Base-by-base conservation (phyloP, 148 eudicot genomes). In the Linanthus parryae region DNA sequence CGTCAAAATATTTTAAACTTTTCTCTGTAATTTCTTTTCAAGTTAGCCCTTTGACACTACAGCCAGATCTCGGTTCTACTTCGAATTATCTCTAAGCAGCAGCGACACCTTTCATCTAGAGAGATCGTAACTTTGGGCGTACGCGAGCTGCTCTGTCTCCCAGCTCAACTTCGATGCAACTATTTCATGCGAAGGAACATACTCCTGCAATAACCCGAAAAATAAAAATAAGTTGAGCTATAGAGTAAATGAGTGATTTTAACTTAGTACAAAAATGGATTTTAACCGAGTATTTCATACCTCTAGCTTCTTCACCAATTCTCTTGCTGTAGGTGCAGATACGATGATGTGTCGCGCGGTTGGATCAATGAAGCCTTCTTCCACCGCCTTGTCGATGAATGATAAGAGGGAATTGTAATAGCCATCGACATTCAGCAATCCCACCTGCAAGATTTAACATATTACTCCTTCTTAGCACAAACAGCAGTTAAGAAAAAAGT, bases 381-480 rank as follows among this genome's bases (percentile, higher is more conserved):
- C 96, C 21, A 92, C 96, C 36, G 98, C 98, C 73, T 92, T 88
- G 73, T 92, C 99, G 22, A 92, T 84, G 58, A 92, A 92, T 11
- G 85, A 82, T 35, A 92, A 71, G 19, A 87, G 75, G 3, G 98
- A 83, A 40, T 92, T 79, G 60, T 92, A 92, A 70, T 81, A 92
- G 37, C 96, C 96, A 70, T 92, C 99, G 47, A 88, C 99, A 73
- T 92, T 87, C 47, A 87, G 79, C 75, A 92, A 67, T 12, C 98
- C 98, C 15, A 92, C 98, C 98, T 92, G 65, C 52, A 63, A 45
- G 31, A 58, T 46, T 1, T 35, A 31, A 24, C 4, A 17, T 23
- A 7, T 14, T 27, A 9, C 2, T n/a, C 6, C 23, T 45, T 43
- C 9, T 27, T 1, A 10, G 28, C 12, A 52, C 6, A 44, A 23